A percentile compares a stretch with the other conserved stretches of the same genome.
Conservation (phyloP, 495 filamentous ascomycete species). For the Cenococcum geophilum region DNA sequence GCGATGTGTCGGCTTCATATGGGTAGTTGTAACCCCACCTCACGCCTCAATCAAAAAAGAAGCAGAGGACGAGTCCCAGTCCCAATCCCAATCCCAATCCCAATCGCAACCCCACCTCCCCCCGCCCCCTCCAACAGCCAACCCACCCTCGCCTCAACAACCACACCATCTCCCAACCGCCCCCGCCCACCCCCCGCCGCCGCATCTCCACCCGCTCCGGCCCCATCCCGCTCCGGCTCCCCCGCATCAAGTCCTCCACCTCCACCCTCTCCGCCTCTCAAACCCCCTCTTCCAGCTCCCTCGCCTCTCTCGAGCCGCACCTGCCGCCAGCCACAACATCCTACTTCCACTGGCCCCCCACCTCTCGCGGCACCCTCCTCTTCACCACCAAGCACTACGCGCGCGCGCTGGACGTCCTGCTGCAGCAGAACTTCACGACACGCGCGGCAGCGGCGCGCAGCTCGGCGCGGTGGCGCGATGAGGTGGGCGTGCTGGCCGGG, state of each 20-base stretch:
- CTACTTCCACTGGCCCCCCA: slow-evolving; percentile 63
- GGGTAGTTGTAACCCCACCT: slow-evolving; percentile 68
- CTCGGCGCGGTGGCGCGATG: slow-evolving; percentile 66
- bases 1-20: slow-evolving; percentile 85
- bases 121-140: too few species aligned
- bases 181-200: not conserved
- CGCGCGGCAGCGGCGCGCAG: slow-evolving; percentile 60
- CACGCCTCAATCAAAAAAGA: slow-evolving; percentile 37
- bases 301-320: not conserved
- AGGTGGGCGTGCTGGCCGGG: slow-evolving; percentile 50
- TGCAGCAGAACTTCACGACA: slow-evolving; percentile 79
- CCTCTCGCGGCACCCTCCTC: slow-evolving; percentile 62
- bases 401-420: slow-evolving; percentile 65
- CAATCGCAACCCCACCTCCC: slow-evolving; percentile 7
- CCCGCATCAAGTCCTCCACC: slow-evolving; percentile 46
- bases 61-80: slow-evolving; percentile 20
- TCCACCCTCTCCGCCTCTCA: slow-evolving; percentile 32
- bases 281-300: slow-evolving; percentile 33
- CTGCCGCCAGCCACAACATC: slow-evolving; percentile 39
- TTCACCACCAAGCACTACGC: slow-evolving; percentile 69
- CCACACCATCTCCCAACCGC: slow-evolving; percentile 9
- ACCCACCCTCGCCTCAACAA: not conserved
- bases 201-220: slow-evolving; percentile 34
- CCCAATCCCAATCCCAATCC: slow-evolving; percentile 13
- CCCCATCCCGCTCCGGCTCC: slow-evolving; percentile 48